Conservation (phyloP, 2,329 filamentous ascomycete species). For the Fusarium subglutinans region DNA sequence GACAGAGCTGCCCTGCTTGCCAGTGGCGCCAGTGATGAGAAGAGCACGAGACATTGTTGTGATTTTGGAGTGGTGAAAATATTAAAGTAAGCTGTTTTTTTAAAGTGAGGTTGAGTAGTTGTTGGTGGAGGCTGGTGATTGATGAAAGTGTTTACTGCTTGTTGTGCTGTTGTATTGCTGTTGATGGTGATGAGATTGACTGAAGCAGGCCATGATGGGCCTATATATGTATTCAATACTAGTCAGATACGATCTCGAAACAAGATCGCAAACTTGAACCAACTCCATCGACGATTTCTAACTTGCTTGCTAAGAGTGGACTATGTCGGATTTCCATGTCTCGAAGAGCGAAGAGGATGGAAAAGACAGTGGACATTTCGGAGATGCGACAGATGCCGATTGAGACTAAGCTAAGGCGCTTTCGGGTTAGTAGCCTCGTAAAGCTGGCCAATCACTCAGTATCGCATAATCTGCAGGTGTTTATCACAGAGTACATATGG, state of each 20-base stretch:
- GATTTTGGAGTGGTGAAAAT: fast-evolving
- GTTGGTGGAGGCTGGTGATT: background rate
- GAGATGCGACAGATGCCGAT: background rate
- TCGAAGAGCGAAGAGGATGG: background rate
- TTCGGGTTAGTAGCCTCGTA: background rate
- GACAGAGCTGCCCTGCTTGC: conserved; percentile 25
- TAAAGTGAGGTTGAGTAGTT: background rate
- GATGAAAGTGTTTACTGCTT: background rate
- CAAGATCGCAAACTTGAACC: fast-evolving
- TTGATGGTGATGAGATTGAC: background rate
- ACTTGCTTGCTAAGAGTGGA: background rate
- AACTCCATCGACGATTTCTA: background rate
- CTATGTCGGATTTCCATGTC: conserved; percentile 1
- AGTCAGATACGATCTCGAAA: background rate
- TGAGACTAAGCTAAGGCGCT: background rate
- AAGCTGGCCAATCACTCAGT: background rate
- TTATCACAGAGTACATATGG: fast-evolving
- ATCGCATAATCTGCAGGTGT: background rate
- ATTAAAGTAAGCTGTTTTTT: fast-evolving
- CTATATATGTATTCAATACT: background rate
- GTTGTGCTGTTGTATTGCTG: background rate
- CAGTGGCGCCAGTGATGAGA: conserved; percentile 26
- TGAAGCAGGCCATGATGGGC: background rate
- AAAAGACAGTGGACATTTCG: background rate
- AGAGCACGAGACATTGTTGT: conserved; percentile 24